These are phyloP conservation scores for Scleroderma bovista DNA, from an alignment of 768 basidiomycete species.

Conservation along the genomic window DNA sequence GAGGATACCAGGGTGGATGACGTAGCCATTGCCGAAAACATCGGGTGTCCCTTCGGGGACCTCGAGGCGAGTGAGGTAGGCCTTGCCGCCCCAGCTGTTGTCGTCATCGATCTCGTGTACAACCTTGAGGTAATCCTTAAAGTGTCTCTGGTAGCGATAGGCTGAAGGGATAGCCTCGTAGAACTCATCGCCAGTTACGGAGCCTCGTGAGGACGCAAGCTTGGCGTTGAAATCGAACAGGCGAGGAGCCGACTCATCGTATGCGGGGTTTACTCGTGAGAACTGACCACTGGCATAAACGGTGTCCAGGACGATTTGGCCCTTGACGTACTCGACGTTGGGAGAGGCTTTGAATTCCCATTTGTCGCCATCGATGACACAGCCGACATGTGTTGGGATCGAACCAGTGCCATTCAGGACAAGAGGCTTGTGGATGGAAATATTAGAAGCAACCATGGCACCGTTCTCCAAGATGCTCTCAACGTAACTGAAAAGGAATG, in stretches of 20 bases:
- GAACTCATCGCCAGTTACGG: constrained; percentile 12
- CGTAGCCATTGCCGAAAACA: constrained; percentile 26
- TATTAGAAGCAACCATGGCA: constrained; percentile 24
- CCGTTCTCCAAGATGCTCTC: constrained; percentile 30
- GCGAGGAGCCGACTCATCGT: constrained; percentile 16
- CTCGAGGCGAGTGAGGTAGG: constrained; percentile 20
- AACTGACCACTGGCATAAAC: constrained; percentile 26
- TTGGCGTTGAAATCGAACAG: constrained; percentile 18
- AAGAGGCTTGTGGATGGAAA: constrained; percentile 25
- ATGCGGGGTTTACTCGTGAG: constrained; percentile 22
- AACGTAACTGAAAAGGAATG: constrained; percentile 16
- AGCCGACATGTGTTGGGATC: constrained; percentile 16
- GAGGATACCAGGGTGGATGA: constrained; percentile 29
- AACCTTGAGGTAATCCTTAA: constrained; percentile 23
- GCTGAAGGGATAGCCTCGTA: constrained; percentile 10
- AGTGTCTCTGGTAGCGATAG: constrained; percentile 16
- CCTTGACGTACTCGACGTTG: constrained; percentile 16
- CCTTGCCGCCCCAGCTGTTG: constrained; percentile 21
- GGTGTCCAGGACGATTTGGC: constrained; percentile 23
- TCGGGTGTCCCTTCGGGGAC: constrained; percentile 18
- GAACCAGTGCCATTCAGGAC: constrained; percentile 14
- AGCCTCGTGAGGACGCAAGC: constrained; percentile 11
- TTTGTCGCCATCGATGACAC: constrained; percentile 21
- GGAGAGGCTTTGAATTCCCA: constrained; percentile 28
- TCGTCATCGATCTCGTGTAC: constrained; percentile 26